Evolutionary conservation across 129 eudicot species (phyloP).

Genomic region (Flaveria linearis): DNA sequence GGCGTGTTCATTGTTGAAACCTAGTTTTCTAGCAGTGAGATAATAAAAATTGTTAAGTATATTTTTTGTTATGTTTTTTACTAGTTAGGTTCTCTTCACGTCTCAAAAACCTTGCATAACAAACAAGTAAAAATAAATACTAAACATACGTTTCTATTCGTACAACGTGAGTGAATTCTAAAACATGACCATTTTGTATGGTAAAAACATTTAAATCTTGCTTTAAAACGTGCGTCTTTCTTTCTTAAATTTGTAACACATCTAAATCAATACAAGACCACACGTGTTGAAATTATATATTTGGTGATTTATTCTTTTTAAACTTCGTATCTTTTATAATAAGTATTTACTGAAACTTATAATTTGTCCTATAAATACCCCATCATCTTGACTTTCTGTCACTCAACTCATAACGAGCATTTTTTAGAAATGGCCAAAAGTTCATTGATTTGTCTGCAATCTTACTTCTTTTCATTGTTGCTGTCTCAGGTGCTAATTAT

Average conservation of each 20-base stretch:
- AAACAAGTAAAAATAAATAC: too few relatives aligned
- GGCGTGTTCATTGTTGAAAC: too few relatives aligned
- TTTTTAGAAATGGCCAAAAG: neutral
- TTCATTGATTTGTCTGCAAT: neutral
- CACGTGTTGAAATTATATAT: neutral
- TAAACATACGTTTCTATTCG: too few relatives aligned
- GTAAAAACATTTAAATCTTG: too few relatives aligned
- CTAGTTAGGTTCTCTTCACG: too few relatives aligned
- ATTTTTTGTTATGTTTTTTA: too few relatives aligned
- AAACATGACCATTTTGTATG: too few relatives aligned
- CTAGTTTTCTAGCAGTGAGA: too few relatives aligned
- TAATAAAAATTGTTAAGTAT: too few relatives aligned
- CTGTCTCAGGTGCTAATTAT: constrained; percentile 3
- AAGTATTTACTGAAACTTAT: neutral
- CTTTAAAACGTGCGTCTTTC: too few relatives aligned
- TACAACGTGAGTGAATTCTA: too few relatives aligned
- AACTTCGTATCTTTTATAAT: neutral
- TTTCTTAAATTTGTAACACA: neutral
- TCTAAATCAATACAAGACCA: neutral
- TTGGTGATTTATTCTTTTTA: neutral
- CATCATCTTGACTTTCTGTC: neutral
- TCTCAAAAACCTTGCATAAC: too few relatives aligned
- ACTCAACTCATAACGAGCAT: neutral
- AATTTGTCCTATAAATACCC: neutral
- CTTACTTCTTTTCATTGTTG: constrained; percentile 8